Evolutionary conservation across 768 basidiomycete species (phyloP).

Genomic region (Phylloporus sp.): DNA sequence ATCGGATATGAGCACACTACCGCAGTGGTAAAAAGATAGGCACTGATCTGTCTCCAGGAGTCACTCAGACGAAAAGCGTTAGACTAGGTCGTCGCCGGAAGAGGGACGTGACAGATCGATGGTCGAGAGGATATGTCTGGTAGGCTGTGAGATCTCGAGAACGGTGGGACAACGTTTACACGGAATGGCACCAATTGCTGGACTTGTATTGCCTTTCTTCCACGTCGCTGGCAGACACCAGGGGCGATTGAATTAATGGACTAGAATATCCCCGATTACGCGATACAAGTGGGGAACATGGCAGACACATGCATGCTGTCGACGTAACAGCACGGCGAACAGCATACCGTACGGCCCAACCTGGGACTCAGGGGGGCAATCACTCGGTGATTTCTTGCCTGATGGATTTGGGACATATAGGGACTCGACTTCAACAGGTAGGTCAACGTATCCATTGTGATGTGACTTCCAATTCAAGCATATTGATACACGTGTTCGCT

Average conservation of each 20-base stretch:
- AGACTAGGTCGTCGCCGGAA: conserved; percentile 19
- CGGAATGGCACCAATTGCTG: conserved; percentile 2
- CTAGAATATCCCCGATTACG: conserved; percentile 16
- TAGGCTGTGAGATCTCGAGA: conserved; percentile 18
- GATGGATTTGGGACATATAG: conserved; percentile 13
- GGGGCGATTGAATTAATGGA: conserved; percentile 15
- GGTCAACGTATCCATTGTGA: conserved; percentile 6
- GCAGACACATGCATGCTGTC: conserved; percentile 17
- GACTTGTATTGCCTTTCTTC: conserved; percentile 5
- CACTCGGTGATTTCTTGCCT: conserved; percentile 14
- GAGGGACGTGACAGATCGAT: conserved; percentile 7
- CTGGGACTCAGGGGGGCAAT: conserved; percentile 17
- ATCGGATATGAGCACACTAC: conserved; percentile 21
- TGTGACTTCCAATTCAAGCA: conserved; percentile 6
- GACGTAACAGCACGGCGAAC: conserved; percentile 24
- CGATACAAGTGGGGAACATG: conserved; percentile 8
- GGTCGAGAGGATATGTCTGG: conserved; percentile 5
- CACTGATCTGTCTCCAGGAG: conserved; percentile 13
- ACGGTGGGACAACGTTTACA: conserved; percentile 4
- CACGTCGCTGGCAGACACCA: background rate
- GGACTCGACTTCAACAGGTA: conserved; percentile 8
- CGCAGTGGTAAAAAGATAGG: conserved; percentile 19
- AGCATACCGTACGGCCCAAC: conserved; percentile 5
- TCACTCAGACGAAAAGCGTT: conserved; percentile 9
- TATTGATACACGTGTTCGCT: conserved; percentile 25